These are phyloP conservation scores for Diplodia seriata DNA, from an alignment of 2,329 filamentous ascomycete genomes.

Conservation along the genomic window DNA sequence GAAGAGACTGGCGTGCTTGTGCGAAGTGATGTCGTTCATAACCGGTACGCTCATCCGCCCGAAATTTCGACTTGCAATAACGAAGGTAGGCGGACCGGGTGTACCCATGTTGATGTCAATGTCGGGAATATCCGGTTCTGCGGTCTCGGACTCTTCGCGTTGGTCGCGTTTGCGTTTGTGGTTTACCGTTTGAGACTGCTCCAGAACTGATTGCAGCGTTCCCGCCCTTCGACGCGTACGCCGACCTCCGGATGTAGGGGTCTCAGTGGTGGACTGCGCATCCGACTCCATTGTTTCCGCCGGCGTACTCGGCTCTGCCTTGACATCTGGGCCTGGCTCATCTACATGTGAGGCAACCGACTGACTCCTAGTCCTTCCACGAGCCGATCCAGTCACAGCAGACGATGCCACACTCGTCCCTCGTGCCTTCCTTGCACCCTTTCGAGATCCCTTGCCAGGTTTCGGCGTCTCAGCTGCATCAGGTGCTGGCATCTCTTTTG, in stretches of 20 bases:
- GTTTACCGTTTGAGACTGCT: conserved; percentile 37
- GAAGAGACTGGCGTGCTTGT: conserved; percentile 61
- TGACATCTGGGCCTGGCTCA: conserved; percentile 53
- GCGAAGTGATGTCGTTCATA: conserved; percentile 59
- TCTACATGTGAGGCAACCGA: conserved; percentile 57
- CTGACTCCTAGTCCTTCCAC: conserved; percentile 56
- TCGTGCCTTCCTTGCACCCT: conserved; percentile 32
- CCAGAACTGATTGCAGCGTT: conserved; percentile 34
- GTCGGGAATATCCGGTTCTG: conserved; percentile 40
- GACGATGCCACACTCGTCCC: conserved; percentile 55
- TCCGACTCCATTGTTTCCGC: conserved; percentile 52
- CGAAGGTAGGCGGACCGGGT: conserved; percentile 40
- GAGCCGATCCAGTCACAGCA: conserved; percentile 52
- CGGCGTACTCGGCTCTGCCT: conserved; percentile 56
- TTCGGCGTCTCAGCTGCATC: conserved; percentile 27
- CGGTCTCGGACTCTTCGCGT: conserved; percentile 42
- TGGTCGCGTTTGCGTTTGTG: conserved; percentile 53
- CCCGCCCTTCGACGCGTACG: conserved; percentile 40
- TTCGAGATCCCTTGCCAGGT: conserved; percentile 16
- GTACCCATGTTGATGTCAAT: conserved; percentile 36
- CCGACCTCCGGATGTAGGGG: conserved; percentile 28
- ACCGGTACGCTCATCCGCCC: conserved; percentile 55
- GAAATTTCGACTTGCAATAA: conserved; percentile 58
- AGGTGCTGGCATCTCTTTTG: conserved; percentile 32
- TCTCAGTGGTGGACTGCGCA: conserved; percentile 36